A percentile compares a stretch with the other conserved stretches of the same genome.
Conservation (phyloP, 148 eudicot species). For the Vaccinium myrtillus region DNA sequence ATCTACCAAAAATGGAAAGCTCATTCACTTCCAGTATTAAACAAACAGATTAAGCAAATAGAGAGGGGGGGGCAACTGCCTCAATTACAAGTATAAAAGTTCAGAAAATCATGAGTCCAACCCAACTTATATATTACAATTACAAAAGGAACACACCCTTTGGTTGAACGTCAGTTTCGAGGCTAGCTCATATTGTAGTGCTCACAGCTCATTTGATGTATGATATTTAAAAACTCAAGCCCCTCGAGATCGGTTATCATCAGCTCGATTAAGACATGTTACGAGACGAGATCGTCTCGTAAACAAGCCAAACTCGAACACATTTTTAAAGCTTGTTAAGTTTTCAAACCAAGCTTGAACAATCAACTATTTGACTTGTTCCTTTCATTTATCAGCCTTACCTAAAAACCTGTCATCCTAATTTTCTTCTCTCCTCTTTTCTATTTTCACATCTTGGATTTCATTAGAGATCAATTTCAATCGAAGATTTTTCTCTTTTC, state of each 20-base stretch:
- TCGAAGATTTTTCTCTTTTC: neutral
- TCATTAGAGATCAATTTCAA: neutral
- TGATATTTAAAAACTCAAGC: neutral
- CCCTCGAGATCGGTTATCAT: too few species aligned
- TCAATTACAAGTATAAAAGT: neutral
- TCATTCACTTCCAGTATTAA: neutral
- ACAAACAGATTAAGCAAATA: conserved; percentile 1
- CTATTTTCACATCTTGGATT: neutral
- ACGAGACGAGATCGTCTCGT: too few species aligned
- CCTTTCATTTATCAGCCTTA: too few species aligned
- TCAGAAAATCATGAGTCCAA: neutral
- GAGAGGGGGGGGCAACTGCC: neutral
- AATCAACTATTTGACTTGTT: too few species aligned
- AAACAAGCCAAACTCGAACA: too few species aligned
- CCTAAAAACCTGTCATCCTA: neutral
- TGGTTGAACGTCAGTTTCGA: neutral
- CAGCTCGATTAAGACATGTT: too few species aligned
- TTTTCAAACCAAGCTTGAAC: too few species aligned
- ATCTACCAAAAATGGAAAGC: neutral
- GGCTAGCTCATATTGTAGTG: neutral
- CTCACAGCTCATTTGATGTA: neutral
- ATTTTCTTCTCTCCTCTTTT: neutral
- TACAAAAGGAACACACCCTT: neutral
- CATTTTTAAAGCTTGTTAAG: too few species aligned
- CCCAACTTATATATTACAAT: neutral